Evolutionary conservation across 495 filamentous ascomycete genomes (phyloP).

Genomic region (Aspergillus nidulans): DNA sequence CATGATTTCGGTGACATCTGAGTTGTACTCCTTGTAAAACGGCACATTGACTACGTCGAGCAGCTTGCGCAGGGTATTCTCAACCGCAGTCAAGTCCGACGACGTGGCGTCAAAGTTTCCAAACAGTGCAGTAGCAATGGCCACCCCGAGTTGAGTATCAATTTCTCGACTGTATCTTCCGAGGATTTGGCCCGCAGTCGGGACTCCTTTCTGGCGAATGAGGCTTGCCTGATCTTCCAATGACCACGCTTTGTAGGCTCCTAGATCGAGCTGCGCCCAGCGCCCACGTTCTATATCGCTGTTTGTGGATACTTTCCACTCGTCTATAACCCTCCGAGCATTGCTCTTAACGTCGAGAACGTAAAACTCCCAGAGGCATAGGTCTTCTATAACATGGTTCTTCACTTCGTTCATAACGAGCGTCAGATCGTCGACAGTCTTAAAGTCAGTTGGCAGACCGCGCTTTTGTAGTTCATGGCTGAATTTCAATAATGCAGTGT

Average conservation of each 20-base stretch:
- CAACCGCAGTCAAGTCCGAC: conserved; percentile 34
- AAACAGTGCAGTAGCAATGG: conserved; percentile 61
- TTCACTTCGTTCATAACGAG: conserved; percentile 82
- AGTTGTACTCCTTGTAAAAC: conserved; percentile 87
- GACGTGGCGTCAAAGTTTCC: conserved; percentile 58
- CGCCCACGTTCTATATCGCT: conserved; percentile 27
- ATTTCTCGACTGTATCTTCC: conserved; percentile 69
- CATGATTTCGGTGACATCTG: conserved; percentile 73
- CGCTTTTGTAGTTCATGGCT: conserved; percentile 61
- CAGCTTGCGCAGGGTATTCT: conserved; percentile 52
- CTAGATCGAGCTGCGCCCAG: conserved; percentile 16
- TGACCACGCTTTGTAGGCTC: conserved; percentile 45
- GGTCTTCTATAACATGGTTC: conserved; percentile 65
- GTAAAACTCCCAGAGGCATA: conserved; percentile 92
- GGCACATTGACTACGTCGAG: conserved; percentile 82
- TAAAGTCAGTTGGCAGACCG: conserved; percentile 69
- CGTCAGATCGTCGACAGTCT: conserved; percentile 67
- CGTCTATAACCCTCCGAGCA: conserved; percentile 59
- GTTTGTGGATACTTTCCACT: conserved; percentile 51
- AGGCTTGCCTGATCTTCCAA: conserved; percentile 59
- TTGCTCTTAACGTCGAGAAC: conserved; percentile 74
- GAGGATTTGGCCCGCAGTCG: conserved; percentile 65
- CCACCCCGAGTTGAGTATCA: conserved; percentile 63
- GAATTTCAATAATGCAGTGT: conserved; percentile 77
- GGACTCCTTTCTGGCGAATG: conserved; percentile 58